Evolutionary conservation across 2,329 filamentous ascomycete genomes (phyloP).

Genomic region (Neoarthrinium moseri): DNA sequence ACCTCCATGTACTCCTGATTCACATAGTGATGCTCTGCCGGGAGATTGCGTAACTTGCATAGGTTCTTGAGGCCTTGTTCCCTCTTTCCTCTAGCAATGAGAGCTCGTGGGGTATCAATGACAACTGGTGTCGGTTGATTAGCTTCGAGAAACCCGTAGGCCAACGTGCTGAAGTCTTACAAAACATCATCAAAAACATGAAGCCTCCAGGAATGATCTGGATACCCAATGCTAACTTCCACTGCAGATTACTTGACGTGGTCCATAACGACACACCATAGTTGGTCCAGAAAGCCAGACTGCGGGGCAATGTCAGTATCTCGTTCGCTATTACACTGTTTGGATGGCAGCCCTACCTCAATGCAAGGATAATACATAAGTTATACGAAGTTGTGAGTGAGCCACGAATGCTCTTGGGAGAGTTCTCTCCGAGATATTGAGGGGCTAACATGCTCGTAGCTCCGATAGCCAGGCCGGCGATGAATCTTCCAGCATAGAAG

Average conservation of each 20-base stretch:
- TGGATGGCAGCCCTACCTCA: slow-evolving; percentile 20
- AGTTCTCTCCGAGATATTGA: slow-evolving; percentile 38
- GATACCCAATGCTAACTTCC: slow-evolving; percentile 34
- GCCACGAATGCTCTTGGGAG: slow-evolving; percentile 37
- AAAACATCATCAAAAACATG: slow-evolving; percentile 32
- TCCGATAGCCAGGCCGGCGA: slow-evolving; percentile 34
- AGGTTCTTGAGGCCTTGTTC: slow-evolving; percentile 34
- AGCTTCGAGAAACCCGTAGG: too few species aligned
- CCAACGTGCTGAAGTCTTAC: slow-evolving; percentile 12
- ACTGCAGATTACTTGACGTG: slow-evolving; percentile 27
- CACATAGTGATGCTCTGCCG: slow-evolving; percentile 35
- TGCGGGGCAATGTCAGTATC: slow-evolving; percentile 16
- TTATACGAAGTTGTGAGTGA: slow-evolving; percentile 39
- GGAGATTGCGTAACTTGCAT: slow-evolving; percentile 35
- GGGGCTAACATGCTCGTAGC: slow-evolving; percentile 37
- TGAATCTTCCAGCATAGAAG: slow-evolving; percentile 34
- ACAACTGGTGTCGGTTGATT: slow-evolving; percentile 23
- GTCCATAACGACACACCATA: slow-evolving; percentile 20
- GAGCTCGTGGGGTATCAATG: slow-evolving; percentile 30
- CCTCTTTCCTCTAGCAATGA: slow-evolving; percentile 33
- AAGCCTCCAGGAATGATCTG: slow-evolving; percentile 36
- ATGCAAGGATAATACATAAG: slow-evolving; percentile 34
- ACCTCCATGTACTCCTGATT: slow-evolving; percentile 36
- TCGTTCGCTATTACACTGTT: too few species aligned
- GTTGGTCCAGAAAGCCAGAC: slow-evolving; percentile 20